Conservation (phyloP, 1,284 basidiomycete genomes). For the Inonotus obliquus region DNA sequence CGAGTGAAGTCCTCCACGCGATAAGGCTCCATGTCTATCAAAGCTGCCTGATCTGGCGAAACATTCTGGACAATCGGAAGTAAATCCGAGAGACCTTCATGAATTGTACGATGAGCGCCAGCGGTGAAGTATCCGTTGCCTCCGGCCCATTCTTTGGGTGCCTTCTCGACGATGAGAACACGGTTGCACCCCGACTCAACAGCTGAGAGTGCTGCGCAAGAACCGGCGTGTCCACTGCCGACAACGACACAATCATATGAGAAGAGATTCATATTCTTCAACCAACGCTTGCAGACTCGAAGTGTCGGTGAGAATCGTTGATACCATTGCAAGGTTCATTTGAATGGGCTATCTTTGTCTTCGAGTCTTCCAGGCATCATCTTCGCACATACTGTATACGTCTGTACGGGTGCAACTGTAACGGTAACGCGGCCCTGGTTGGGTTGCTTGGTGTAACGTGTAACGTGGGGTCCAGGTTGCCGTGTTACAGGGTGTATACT, state of each 20-base stretch:
- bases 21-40: constrained; percentile 58
- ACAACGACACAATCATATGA: constrained; percentile 50
- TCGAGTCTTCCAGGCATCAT: too few relatives aligned
- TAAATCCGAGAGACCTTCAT: constrained; percentile 52
- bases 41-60: constrained; percentile 35
- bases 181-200: constrained; percentile 51
- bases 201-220: constrained; percentile 58
- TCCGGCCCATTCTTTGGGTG: constrained; percentile 56
- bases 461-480: too few relatives aligned
- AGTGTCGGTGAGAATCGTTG: neutral
- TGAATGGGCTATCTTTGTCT: neutral
- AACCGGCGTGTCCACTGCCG: constrained; percentile 66
- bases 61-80: constrained; percentile 49
- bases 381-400: too few relatives aligned
- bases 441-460: too few relatives aligned
- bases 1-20: constrained; percentile 45
- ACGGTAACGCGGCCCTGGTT: too few relatives aligned
- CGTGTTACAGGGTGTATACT: too few relatives aligned
- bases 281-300: neutral
- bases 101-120: constrained; percentile 58
- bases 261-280: neutral
- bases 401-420: too few relatives aligned
- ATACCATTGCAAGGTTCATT: neutral
- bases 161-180: constrained; percentile 63
- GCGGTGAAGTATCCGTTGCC: constrained; percentile 72